Base-by-base conservation (phyloP, 495 filamentous ascomycete genomes). In the Glutinoglossum americanum region DNA sequence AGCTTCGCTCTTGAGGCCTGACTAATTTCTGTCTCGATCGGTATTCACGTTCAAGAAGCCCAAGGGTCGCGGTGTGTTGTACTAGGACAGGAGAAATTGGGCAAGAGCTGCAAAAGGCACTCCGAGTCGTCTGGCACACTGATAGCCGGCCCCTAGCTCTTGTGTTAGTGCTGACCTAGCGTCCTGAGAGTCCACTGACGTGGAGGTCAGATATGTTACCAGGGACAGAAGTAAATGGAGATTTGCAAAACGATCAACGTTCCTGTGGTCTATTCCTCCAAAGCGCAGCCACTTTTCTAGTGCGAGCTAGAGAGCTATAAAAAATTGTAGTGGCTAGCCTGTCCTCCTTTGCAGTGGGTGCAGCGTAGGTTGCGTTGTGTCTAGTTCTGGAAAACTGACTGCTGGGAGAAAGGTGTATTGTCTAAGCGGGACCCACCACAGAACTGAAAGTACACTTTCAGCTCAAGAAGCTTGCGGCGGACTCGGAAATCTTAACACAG, bases 401-500 rank as follows among this genome's bases (percentile, higher is more conserved):
- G 15, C 25, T 28, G 11, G 25, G 13, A 30, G 28, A 28, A 1
- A 8, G 25, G 23, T 19, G 23, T 15, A 11, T 2, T 8, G 49
- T 53, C 21, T 53, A 53, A 53, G 49, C 49, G 49, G 41, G 49
- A 53, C 49, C 49, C 49, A 53, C 49, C 26, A 53, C 6, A 28
- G 21, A 32, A 30, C 49, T 17, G 2, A 10, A 53, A 53, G 49
- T 53, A 53, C 28, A 8, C 6, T 26, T 30, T 30, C 23, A 19
- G 11, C 25, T 28, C 25, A 17, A 53, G 8, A 30, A 53, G 26
- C 41, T 45, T 45, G n/a, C 19, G 19, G n/a, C 41, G 17, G 41
- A 9, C 5, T 6, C 10, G 3, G 41, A 23, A 13, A 10, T 45
- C 17, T 21, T 21, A 1, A 5, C 13, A 11, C n/a, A 10, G 41